A percentile compares a stretch with the other conserved stretches of the same genome.
These are phyloP conservation scores for Chrysanthemum lavandulifolium DNA, from an alignment of 129 eudicot species.

Conservation along the genomic window DNA sequence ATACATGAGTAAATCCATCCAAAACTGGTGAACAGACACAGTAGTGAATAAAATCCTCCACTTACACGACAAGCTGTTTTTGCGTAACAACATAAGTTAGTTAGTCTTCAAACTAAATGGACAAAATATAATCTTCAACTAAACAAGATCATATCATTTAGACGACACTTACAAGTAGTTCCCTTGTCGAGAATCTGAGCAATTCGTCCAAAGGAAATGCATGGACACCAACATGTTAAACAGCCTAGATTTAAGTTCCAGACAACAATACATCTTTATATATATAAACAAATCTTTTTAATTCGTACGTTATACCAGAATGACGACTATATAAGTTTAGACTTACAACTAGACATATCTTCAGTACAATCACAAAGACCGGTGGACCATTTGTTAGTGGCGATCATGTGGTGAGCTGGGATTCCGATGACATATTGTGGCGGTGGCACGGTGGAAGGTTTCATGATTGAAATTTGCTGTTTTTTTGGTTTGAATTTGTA, in stretches of 20 bases:
- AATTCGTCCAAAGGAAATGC: constrained; percentile 56
- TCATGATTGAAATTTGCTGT: too few species aligned
- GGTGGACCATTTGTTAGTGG: too few species aligned
- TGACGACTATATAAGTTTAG: too few species aligned
- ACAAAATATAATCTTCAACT: not conserved
- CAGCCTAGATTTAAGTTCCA: constrained; percentile 38
- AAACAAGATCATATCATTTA: not conserved
- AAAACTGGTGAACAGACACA: constrained; percentile 36
- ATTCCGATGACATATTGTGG: too few species aligned
- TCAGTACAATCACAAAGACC: too few species aligned
- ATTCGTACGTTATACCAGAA: too few species aligned
- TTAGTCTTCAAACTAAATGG: not conserved
- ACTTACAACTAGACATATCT: too few species aligned
- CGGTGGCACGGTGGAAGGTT: too few species aligned
- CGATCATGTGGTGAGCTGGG: too few species aligned
- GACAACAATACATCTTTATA: not conserved
- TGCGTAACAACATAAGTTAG: not conserved
- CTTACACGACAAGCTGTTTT: constrained; percentile 48
- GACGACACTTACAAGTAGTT: constrained; percentile 43
- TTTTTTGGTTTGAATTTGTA: too few species aligned
- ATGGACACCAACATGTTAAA: constrained; percentile 65
- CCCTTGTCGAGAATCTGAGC: constrained; percentile 68
- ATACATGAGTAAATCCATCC: constrained; percentile 40
- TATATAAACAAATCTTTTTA: too few species aligned
- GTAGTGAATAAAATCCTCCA: constrained; percentile 46